A percentile compares a stretch with the other conserved stretches of the same genome.
These are phyloP conservation scores for Colletotrichum sp. DNA, from an alignment of 2,329 filamentous ascomycete species.

Conservation along the genomic window DNA sequence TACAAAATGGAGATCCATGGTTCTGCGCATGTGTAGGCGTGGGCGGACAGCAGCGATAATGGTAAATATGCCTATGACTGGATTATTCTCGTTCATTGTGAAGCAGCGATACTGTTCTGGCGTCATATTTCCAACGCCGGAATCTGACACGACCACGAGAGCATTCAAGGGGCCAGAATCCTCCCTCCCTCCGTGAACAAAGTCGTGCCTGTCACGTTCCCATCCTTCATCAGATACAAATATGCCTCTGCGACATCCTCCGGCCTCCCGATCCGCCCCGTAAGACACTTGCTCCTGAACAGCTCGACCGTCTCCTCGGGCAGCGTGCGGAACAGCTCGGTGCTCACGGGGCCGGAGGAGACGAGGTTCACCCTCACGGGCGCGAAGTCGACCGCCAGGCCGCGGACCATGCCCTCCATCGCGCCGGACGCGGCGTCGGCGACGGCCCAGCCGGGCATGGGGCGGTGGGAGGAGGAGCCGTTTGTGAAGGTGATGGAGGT, in stretches of 20 bases:
- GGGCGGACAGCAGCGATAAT: background rate
- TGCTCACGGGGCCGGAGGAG: background rate
- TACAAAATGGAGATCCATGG: background rate
- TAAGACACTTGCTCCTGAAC: background rate
- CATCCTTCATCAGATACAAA: slow-evolving; percentile 46
- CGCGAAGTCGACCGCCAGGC: background rate
- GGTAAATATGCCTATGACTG: background rate
- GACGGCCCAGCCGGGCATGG: slow-evolving; percentile 1
- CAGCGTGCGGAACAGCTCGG: background rate
- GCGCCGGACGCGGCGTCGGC: background rate
- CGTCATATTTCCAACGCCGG: background rate
- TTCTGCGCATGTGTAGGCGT: background rate
- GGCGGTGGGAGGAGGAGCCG: background rate
- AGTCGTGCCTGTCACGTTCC: slow-evolving; percentile 36
- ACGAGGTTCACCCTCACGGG: background rate
- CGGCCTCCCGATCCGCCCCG: slow-evolving; percentile 14
- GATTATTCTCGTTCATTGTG: background rate
- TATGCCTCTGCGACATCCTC: slow-evolving; percentile 48
- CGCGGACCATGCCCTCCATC: background rate
- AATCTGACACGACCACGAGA: background rate
- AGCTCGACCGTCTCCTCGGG: background rate
- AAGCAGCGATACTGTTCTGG: background rate
- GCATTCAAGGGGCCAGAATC: background rate
- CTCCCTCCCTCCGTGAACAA: slow-evolving; percentile 28
- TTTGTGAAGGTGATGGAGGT: slow-evolving; percentile 5